Evolutionary conservation across 73 alveolate genomes (phyloP).

Genomic region (Durusdinium trenchii): DNA sequence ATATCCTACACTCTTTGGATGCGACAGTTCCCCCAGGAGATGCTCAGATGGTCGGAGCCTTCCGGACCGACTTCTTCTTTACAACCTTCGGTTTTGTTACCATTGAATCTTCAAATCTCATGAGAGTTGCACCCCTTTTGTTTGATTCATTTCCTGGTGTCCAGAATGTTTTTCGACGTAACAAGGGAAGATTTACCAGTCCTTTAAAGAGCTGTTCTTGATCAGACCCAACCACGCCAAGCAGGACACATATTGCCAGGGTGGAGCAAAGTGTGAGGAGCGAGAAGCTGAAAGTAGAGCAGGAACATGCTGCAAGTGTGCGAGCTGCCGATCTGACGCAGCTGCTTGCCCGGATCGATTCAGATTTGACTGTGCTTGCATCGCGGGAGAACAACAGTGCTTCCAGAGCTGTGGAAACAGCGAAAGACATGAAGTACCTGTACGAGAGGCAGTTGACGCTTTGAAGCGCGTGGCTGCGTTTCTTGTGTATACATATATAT

Average conservation of each 20-base stretch:
- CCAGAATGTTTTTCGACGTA: too few relatives aligned
- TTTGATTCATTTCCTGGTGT: too few relatives aligned
- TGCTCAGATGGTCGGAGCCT: background rate
- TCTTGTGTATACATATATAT: too few relatives aligned
- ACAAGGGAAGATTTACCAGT: too few relatives aligned
- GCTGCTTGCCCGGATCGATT: background rate
- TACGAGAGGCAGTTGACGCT: background rate
- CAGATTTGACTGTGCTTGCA: background rate
- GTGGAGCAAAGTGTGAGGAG: background rate
- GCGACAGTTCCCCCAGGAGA: background rate
- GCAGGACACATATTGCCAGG: too few relatives aligned
- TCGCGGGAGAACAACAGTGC: background rate
- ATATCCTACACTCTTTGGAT: background rate
- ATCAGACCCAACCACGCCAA: too few relatives aligned
- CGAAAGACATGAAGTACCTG: constrained; percentile 23
- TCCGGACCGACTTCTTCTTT: background rate
- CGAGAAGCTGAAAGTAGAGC: background rate
- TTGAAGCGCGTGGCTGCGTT: too few relatives aligned
- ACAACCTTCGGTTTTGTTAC: too few relatives aligned
- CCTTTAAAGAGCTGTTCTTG: too few relatives aligned
- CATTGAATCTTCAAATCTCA: too few relatives aligned
- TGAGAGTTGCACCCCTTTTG: too few relatives aligned
- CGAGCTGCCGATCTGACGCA: background rate
- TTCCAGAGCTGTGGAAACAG: background rate
- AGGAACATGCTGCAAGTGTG: background rate